These are phyloP conservation scores for Toxoplasma gondii DNA, from an alignment of 169 alveolate genomes.

Conservation along the genomic window DNA sequence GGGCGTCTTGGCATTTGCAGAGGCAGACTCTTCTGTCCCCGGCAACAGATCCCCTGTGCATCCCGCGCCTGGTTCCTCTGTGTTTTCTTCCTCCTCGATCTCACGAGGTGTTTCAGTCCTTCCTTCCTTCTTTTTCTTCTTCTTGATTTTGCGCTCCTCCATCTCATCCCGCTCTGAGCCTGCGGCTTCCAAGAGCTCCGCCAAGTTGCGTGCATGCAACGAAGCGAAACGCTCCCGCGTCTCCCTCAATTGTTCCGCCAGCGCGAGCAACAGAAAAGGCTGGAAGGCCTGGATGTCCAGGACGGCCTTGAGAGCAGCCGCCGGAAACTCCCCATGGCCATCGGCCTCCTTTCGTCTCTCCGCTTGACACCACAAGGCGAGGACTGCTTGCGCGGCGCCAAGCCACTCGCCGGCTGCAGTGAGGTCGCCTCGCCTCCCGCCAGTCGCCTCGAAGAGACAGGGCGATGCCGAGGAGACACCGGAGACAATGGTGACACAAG, in stretches of 20 bases:
- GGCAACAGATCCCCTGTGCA: neutral
- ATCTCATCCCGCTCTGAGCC: no score
- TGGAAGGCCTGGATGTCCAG: neutral
- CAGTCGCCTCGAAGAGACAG: neutral
- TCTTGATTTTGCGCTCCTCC: no score
- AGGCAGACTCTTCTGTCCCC: no score
- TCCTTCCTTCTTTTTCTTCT: no score
- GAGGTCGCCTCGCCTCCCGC: neutral
- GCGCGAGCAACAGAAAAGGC: neutral
- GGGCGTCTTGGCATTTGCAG: no score
- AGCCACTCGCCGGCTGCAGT: neutral
- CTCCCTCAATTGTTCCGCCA: neutral
- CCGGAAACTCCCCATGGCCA: no score
- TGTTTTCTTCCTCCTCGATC: no score
- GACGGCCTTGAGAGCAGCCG: neutral
- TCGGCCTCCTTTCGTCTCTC: neutral
- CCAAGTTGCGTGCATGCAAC: neutral
- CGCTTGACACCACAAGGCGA: neutral
- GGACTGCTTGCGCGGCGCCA: neutral
- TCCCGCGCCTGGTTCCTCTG: neutral
- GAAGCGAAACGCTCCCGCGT: neutral
- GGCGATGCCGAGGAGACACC: no score
- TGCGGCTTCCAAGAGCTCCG: no score
- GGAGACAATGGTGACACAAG: neutral
- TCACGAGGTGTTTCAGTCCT: no score